These are phyloP conservation scores for Penicillium coprophilum DNA, from an alignment of 495 filamentous ascomycete genomes.

Conservation along the genomic window DNA sequence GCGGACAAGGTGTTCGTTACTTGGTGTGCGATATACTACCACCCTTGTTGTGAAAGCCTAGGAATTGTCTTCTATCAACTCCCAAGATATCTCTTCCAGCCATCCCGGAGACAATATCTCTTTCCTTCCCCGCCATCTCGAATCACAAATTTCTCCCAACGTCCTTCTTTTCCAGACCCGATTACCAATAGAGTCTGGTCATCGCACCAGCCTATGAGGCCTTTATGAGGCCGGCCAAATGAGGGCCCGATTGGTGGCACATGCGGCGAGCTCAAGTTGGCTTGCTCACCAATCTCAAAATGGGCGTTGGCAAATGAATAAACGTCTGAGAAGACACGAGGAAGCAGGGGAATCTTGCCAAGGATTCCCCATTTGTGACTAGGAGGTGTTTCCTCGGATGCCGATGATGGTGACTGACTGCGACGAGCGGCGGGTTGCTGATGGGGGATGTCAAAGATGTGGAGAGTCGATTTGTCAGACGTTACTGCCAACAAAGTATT, in stretches of 20 bases:
- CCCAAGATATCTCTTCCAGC: slow-evolving; percentile 80
- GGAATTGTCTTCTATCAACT: slow-evolving; percentile 28
- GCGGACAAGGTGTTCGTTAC: neutral
- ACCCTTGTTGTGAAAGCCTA: neutral
- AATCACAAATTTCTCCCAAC: slow-evolving; percentile 82
- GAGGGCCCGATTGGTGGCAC: slow-evolving; percentile 47
- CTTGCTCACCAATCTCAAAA: slow-evolving; percentile 78
- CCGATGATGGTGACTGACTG: slow-evolving; percentile 34
- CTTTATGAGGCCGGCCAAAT: slow-evolving; percentile 64
- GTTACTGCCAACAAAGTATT: slow-evolving; percentile 81
- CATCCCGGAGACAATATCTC: slow-evolving; percentile 61
- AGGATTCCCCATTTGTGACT: slow-evolving; percentile 79
- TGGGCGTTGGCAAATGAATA: slow-evolving; percentile 73
- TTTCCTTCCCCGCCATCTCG: slow-evolving; percentile 62
- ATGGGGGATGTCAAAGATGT: slow-evolving; percentile 79
- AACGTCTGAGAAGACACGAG: slow-evolving; percentile 77
- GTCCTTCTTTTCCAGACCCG: slow-evolving; percentile 74
- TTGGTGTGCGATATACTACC: neutral
- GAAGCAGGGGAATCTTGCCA: slow-evolving; percentile 73
- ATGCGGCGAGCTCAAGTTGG: slow-evolving; percentile 41
- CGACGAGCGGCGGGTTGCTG: slow-evolving; percentile 34
- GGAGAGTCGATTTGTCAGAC: slow-evolving; percentile 94
- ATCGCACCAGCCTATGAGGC: slow-evolving; percentile 71
- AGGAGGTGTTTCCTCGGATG: slow-evolving; percentile 46
- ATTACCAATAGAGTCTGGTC: slow-evolving; percentile 70